Conservation (phyloP, 73 alveolate species). For the Diophrys sp. region DNA sequence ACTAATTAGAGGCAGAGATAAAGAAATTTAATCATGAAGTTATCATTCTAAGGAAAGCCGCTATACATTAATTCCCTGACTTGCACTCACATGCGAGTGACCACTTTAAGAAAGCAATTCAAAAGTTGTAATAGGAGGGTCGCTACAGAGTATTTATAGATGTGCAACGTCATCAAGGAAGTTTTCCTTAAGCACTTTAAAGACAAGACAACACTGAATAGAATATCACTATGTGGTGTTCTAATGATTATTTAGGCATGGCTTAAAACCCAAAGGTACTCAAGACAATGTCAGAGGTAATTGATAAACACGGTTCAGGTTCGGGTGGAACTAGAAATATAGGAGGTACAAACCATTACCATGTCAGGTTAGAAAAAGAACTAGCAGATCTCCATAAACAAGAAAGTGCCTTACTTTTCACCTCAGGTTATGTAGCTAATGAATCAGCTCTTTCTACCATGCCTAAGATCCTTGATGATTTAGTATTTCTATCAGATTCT, state of each 20-base stretch:
- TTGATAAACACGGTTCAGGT: slow-evolving; percentile 61
- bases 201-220: slow-evolving; percentile 21
- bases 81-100: too few relatives aligned
- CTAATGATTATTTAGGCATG: slow-evolving; percentile 76
- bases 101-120: slow-evolving; percentile 40
- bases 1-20: too few relatives aligned
- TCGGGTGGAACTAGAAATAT: slow-evolving; percentile 83
- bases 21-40: too few relatives aligned
- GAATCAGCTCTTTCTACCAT: slow-evolving; percentile 63
- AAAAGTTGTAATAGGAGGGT: slow-evolving; percentile 62
- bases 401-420: slow-evolving; percentile 58
- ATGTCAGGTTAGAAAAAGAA: slow-evolving; percentile 56
- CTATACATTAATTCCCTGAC: too few relatives aligned
- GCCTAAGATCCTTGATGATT: slow-evolving; percentile 48
- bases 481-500: slow-evolving; percentile 59
- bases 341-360: slow-evolving; percentile 71
- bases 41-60: too few relatives aligned
- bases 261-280: slow-evolving; percentile 61
- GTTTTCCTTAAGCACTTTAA: slow-evolving; percentile 70
- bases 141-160: slow-evolving; percentile 67
- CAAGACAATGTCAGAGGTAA: slow-evolving; percentile 44
- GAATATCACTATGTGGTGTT: slow-evolving; percentile 69
- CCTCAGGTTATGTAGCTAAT: slow-evolving; percentile 77
- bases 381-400: slow-evolving; percentile 65
- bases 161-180: slow-evolving; percentile 54